Evolutionary conservation across 1,139 yeast genomes (phyloP), one percentile per base, ranked within the genome.

Genomic region (Blastobotrys illinoisensis): DNA sequence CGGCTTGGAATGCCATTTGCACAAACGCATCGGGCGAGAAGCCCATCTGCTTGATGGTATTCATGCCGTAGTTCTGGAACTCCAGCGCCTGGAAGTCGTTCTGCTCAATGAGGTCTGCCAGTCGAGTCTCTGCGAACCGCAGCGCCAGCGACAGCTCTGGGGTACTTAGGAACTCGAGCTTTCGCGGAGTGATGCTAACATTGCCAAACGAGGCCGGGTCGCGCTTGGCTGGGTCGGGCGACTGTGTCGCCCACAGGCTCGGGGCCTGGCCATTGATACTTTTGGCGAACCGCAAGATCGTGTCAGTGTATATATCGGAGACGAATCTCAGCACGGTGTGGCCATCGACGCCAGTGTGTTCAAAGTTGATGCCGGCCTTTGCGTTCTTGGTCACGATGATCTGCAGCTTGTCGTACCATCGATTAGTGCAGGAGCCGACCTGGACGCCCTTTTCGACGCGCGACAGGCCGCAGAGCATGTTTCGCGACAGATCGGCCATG

Each of bases 331-430:
- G 74, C 6, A 90, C 96, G 0, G 97, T 90, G 69, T 90, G 97
- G 54, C 97, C 97, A 72, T 90, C 97, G 40, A 90, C 95, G 64
- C 97, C 97, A 0, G 97, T 90, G 67, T 90, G 97, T 68, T 90
- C 97, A 68, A 90, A 90, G 70, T 90, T 90, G 63, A 90, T 85
- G 45, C 97, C 97, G 1, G 95, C 96, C 69, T 88, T 88, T 44
- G 96, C 96, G 69, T 89, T 88, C 67, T 84, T 83, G n/a, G 97
- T 88, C 52, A 90, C 83, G 56, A 90, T 90, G 61, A 90, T 79
- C 71, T 90, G 97, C 60, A 90, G 74, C 72, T 90, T 90, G 71
- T 90, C 97, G 68, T 89, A 90, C 97, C 97, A 90, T 68, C 97
- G 78, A 71, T 90, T 90, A 44, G 96, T 87, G 72, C 97, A 89